Percentiles rank a stretch among this genome's conserved stretches.
phyloP scores from a whole-genome alignment of 176 grass and related monocot species.

The Oryza glumipatula region DNA sequence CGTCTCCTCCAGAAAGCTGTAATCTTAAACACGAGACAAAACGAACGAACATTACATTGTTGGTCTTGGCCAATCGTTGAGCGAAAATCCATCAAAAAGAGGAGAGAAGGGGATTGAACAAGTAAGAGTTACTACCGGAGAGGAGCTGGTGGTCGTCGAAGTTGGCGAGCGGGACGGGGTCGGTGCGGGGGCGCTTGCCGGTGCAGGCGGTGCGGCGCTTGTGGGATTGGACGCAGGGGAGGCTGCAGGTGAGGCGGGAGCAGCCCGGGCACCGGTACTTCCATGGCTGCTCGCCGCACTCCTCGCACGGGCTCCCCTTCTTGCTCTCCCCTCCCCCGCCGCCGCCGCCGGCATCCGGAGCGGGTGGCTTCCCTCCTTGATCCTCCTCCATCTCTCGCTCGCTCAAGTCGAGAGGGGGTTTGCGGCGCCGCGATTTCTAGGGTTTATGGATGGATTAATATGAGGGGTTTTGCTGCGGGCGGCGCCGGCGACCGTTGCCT shows the following conservation, averaged over 20 bases:
- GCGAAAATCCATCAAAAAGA: neutral
- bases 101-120: neutral
- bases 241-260: constrained; percentile 78
- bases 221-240: constrained; percentile 89
- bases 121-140: constrained; percentile 62
- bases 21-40: constrained; percentile 55
- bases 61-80: neutral
- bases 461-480: constrained; percentile 22
- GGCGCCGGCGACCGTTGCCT: constrained; percentile 3
- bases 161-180: constrained; percentile 63
- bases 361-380: neutral
- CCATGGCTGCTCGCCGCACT: constrained; percentile 84
- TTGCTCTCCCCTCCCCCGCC: neutral
- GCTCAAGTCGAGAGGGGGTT: neutral
- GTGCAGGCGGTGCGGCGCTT: constrained; percentile 70
- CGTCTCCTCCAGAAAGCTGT: constrained; percentile 78
- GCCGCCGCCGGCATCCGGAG: neutral
- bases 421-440: constrained; percentile 17
- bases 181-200: constrained; percentile 80
- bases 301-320: constrained; percentile 65
- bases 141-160: constrained; percentile 85
- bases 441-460: constrained; percentile 25
- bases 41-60: neutral
- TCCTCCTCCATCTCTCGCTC: constrained; percentile 30
- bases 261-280: constrained; percentile 97